phyloP scores from a whole-genome alignment of 78 protist species.

The Creolimax fragrantissima region DNA sequence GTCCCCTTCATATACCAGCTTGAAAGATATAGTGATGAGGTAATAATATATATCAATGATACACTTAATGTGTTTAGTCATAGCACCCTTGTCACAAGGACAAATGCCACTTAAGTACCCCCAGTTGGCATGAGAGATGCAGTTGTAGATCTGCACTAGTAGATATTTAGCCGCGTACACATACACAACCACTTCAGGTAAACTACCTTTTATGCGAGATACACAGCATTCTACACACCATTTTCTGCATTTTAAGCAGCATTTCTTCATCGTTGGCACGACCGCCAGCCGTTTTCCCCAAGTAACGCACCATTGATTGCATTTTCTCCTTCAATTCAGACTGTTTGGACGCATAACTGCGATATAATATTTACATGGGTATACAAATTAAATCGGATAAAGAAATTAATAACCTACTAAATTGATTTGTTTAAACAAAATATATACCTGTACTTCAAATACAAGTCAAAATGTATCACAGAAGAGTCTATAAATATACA shows the following conservation, averaged over 20 bases:
- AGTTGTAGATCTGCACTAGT: background rate
- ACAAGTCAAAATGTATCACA: too few species aligned
- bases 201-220: too few species aligned
- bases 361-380: too few species aligned
- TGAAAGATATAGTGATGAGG: background rate
- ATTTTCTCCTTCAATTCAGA: background rate
- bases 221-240: background rate
- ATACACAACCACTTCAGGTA: background rate
- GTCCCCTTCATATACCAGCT: too few species aligned
- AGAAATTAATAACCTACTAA: too few species aligned
- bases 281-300: background rate
- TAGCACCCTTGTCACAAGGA: too few species aligned
- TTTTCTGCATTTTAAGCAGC: background rate
- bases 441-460: too few species aligned
- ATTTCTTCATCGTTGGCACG: background rate
- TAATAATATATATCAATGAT: background rate
- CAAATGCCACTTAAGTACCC: background rate
- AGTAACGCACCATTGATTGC: background rate
- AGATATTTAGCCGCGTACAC: background rate
- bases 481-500: too few species aligned
- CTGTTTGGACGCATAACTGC: background rate
- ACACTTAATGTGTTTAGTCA: background rate
- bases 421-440: too few species aligned
- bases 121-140: background rate
- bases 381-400: too few species aligned